Evolutionary conservation across 2,329 filamentous ascomycete species (phyloP).

Genomic region (Thermothelomyces thermophilus): DNA sequence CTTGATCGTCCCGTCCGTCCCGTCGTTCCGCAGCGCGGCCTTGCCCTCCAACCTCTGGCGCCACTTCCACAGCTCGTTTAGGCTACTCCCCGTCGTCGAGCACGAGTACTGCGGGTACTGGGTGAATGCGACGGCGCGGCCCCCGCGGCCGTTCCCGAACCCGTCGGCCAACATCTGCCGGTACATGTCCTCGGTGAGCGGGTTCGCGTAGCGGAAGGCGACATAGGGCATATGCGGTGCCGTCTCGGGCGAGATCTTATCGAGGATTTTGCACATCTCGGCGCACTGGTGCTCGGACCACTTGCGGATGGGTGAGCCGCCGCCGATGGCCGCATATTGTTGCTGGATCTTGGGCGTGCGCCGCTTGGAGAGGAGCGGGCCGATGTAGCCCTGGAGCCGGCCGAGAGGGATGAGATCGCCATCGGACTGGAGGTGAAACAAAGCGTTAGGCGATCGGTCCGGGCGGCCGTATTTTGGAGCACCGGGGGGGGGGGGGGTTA

Average conservation of each 20-base stretch:
- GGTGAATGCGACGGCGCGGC: conserved; percentile 90
- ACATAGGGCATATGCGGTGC: conserved; percentile 97
- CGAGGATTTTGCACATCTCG: conserved; percentile 97
- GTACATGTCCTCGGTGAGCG: conserved; percentile 93
- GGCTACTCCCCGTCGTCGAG: conserved; percentile 89
- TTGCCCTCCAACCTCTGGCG: conserved; percentile 80
- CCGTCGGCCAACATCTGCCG: conserved; percentile 74
- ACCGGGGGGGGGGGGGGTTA: neutral
- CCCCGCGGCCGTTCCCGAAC: conserved; percentile 83
- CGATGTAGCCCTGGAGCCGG: conserved; percentile 81
- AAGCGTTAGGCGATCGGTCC: too few relatives aligned
- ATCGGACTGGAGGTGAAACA: conserved; percentile 59
- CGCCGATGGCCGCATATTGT: conserved; percentile 91
- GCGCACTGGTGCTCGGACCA: conserved; percentile 93
- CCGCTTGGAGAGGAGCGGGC: conserved; percentile 75
- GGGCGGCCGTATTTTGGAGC: too few relatives aligned
- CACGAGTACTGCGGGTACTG: conserved; percentile 99
- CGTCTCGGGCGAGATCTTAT: conserved; percentile 83
- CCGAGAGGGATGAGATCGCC: conserved; percentile 94
- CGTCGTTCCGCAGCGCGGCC: conserved; percentile 43
- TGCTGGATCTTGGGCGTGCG: conserved; percentile 94
- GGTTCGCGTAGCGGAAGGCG: conserved; percentile 90
- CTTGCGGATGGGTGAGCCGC: conserved; percentile 94
- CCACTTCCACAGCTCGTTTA: conserved; percentile 99
- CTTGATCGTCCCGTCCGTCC: conserved; percentile 63